A percentile compares a stretch with the other conserved stretches of the same genome.
phyloP scores from a whole-genome alignment of 176 grass and related monocot species.

The Musa beccarii region DNA sequence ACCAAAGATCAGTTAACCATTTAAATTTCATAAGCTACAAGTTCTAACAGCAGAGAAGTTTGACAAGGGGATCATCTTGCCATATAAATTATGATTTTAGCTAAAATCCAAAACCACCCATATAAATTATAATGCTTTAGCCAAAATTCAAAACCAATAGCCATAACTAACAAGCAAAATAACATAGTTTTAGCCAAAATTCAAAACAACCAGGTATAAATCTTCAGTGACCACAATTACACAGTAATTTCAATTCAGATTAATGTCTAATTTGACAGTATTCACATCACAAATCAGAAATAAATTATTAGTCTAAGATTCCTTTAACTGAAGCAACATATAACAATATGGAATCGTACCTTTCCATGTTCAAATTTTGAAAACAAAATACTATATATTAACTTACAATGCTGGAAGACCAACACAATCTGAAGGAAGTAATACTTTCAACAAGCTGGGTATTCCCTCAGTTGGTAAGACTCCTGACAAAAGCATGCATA shows the following conservation, averaged over 20 bases:
- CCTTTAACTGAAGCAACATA: neutral
- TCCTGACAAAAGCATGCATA: conserved; percentile 27
- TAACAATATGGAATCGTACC: neutral
- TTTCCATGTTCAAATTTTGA: neutral
- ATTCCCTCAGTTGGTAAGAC: conserved; percentile 90
- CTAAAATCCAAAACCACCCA: neutral
- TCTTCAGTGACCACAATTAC: neutral
- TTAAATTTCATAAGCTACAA: neutral
- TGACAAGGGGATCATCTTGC: too few relatives aligned
- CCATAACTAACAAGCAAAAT: too few relatives aligned
- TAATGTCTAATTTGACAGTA: neutral
- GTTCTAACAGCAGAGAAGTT: neutral
- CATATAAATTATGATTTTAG: neutral
- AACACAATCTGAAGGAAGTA: conserved; percentile 69
- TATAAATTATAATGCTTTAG: too few relatives aligned
- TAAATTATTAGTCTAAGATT: neutral
- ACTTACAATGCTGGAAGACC: conserved; percentile 85
- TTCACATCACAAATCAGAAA: neutral
- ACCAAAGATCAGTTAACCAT: neutral
- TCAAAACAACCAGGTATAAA: neutral
- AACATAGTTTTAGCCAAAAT: neutral
- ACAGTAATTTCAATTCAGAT: neutral
- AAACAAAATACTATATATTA: neutral
- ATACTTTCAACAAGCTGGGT: conserved; percentile 76
- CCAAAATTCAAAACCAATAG: too few relatives aligned